Conservation (phyloP, 2,329 filamentous ascomycete species). For the Nectriaceae sp. region DNA sequence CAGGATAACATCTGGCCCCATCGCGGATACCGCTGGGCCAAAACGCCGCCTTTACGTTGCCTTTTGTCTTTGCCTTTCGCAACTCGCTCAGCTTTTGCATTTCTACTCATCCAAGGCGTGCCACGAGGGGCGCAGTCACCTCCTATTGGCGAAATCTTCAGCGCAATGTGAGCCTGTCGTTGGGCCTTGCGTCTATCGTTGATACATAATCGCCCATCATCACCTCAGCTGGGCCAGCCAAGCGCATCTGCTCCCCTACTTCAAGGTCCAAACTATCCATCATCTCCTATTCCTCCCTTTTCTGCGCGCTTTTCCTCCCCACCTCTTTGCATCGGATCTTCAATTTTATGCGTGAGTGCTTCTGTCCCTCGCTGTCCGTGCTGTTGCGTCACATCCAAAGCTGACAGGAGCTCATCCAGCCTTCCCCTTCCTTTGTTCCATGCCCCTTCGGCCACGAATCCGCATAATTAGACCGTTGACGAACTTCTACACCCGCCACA, state of each 20-base stretch:
- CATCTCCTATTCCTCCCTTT: not conserved
- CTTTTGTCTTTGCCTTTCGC: not conserved
- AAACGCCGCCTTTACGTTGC: not conserved
- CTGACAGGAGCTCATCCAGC: conserved; percentile 1
- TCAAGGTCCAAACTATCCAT: not conserved
- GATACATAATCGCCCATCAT: too few relatives aligned
- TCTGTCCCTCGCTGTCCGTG: not conserved
- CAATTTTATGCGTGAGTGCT: too few relatives aligned
- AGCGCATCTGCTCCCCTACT: too few relatives aligned
- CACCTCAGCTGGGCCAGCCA: too few relatives aligned
- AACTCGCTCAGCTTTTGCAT: not conserved
- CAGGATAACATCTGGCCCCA: not conserved
- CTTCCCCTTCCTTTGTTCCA: conserved; percentile 1
- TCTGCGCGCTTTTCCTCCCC: not conserved
- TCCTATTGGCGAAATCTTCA: not conserved
- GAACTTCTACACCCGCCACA: not conserved
- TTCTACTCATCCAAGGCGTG: too few relatives aligned
- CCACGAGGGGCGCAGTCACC: too few relatives aligned
- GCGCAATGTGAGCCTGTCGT: not conserved
- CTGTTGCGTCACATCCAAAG: not conserved
- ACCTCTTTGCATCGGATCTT: not conserved
- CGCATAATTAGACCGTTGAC: not conserved
- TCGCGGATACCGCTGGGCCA: not conserved
- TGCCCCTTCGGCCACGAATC: not conserved
- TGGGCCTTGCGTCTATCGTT: not conserved